Evolutionary conservation across 2,329 filamentous ascomycete genomes (phyloP), one percentile per base, ranked within the genome.

Genomic region (Aspergillus arachidicola): DNA sequence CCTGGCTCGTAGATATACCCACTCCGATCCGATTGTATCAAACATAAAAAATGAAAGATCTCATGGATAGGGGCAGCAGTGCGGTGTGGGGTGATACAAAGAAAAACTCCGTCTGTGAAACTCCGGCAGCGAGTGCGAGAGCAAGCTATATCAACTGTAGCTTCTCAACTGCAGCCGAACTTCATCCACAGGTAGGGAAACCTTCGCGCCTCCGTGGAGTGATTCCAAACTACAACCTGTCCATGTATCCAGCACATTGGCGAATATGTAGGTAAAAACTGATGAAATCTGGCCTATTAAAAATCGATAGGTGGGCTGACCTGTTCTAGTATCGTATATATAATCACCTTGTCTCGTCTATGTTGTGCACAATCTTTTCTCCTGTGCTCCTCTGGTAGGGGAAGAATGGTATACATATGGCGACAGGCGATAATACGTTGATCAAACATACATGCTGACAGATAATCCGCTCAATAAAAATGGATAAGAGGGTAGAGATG

Each of bases 31-130:
- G 26, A 51, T 19, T 19, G 14, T n/a, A 16, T n/a, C 26, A 32
- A n/a, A 51, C 11, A 5, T 9, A 19, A 19, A 19, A 7, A 0
- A 32, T 32, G 4, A n/a, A 50, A 9, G 10, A 3, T 50, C 23
- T 28, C 23, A 28, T 9, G 3, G 46, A 30, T 11, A 26, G 16
- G 26, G 26, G 19, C 14, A 51, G n/a, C 14, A 32, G 21, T 48
- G 12, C 16, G 9, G 26, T 26, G 51, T 38, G 38, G 38, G 36
- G 64, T 60, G 43, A 48, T 36, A 63, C 61, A 57, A 38, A 58
- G 28, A 53, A 57, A 65, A 61, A 65, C 62, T 68, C 64, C 62
- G 64, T 62, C 53, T 56, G 41, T 55, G 58, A 68, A 68, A 64
- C 64, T 69, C 66, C 68, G 68, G 62, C 48, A 41, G 43, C 41